phyloP scores from a whole-genome alignment of 2,329 filamentous ascomycete species.

The Ophiostoma angusticollis region DNA sequence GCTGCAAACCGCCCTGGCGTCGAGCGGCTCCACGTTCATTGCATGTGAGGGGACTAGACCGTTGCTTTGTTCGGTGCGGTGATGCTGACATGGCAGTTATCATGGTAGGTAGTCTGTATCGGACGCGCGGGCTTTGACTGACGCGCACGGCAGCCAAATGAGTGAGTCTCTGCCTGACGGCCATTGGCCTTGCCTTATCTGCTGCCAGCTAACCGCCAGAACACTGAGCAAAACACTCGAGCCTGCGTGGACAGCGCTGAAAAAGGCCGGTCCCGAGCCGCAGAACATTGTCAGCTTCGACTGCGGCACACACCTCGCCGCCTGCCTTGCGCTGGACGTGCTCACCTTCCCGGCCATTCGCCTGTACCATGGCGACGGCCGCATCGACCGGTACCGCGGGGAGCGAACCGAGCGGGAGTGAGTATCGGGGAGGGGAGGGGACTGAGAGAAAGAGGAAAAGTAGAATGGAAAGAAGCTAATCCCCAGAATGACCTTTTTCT shows the following conservation, averaged over 20 bases:
- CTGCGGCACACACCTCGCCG: constrained; percentile 21
- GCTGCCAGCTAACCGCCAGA: no score
- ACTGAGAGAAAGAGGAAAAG: no score
- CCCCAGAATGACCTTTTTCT: constrained; percentile 19
- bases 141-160: constrained; percentile 10
- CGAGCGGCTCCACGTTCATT: constrained; percentile 18
- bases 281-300: constrained; percentile 25
- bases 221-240: constrained; percentile 22
- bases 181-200: no score
- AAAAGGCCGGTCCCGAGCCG: constrained; percentile 14
- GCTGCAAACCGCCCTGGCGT: constrained; percentile 6
- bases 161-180: no score
- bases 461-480: no score
- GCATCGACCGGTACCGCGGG: constrained; percentile 29
- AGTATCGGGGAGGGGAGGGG: no score
- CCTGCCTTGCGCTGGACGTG: constrained; percentile 28
- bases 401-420: no score
- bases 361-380: constrained; percentile 25
- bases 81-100: no score
- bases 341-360: constrained; percentile 34
- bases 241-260: constrained; percentile 22
- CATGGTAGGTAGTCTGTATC: no score
- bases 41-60: no score
- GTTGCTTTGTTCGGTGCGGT: no score
- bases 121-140: no score